Conservation (phyloP, 768 basidiomycete species). For the Panaeolus cyanescens region DNA sequence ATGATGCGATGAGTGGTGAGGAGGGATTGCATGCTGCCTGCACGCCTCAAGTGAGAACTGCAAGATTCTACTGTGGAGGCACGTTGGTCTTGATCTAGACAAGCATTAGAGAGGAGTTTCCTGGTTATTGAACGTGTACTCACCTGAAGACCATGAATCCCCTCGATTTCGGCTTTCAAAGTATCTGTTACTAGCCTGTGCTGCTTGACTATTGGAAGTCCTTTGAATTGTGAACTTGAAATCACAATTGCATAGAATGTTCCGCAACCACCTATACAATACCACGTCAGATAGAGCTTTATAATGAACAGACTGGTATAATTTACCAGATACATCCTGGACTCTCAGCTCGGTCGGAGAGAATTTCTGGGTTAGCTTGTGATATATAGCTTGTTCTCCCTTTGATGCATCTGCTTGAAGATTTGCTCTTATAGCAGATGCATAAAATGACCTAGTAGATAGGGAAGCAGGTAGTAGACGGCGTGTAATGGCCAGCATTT, state of each 20-base stretch:
- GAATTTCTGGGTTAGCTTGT: constrained; percentile 76
- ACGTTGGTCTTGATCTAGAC: constrained; percentile 27
- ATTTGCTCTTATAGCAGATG: constrained; percentile 18
- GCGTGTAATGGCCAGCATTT: constrained; percentile 38
- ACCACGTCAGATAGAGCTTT: not conserved
- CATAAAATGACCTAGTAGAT: constrained; percentile 30
- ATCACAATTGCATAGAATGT: constrained; percentile 94
- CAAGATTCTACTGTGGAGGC: not conserved
- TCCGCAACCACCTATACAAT: constrained; percentile 85
- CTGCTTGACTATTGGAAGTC: constrained; percentile 87
- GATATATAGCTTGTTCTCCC: constrained; percentile 71
- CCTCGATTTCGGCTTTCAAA: constrained; percentile 86
- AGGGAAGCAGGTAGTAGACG: constrained; percentile 29
- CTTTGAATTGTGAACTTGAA: constrained; percentile 83
- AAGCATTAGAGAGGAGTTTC: not conserved
- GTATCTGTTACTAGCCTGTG: constrained; percentile 87
- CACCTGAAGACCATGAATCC: constrained; percentile 94
- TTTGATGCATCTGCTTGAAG: constrained; percentile 36
- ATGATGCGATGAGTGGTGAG: not conserved
- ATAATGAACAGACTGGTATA: not conserved
- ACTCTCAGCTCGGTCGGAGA: constrained; percentile 81
- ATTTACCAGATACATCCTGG: constrained; percentile 91
- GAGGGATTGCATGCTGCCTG: not conserved
- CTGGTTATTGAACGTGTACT: constrained; percentile 16
- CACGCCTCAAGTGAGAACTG: not conserved